A percentile compares a stretch with the other conserved stretches of the same genome.
Evolutionary conservation across 305 asterid species (phyloP).

Genomic region (Petunia hybrid): DNA sequence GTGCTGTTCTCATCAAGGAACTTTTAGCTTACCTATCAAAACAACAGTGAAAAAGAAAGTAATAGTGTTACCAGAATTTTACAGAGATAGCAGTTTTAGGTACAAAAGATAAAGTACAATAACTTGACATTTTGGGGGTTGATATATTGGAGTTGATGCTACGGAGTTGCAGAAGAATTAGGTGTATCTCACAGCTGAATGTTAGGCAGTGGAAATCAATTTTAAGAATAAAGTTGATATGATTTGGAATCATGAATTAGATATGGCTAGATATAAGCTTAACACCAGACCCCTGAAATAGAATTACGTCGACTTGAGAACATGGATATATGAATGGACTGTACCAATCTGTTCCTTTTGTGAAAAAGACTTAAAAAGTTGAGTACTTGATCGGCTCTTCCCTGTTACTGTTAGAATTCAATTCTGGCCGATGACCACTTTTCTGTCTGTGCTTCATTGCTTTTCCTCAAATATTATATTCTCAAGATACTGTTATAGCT

Average conservation of each 20-base stretch:
- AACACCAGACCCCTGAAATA: constrained; percentile 4
- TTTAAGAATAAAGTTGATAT: constrained; percentile 20
- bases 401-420: not conserved
- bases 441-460: not conserved
- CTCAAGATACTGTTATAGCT: not conserved
- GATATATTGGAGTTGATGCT: not conserved
- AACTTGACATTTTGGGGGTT: not conserved
- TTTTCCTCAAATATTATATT: not conserved
- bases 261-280: not conserved
- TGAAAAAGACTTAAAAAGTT: constrained; percentile 12
- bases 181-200: constrained; percentile 11
- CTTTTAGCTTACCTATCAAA: not conserved
- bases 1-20: not conserved
- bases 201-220: not conserved
- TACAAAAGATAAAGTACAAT: not conserved
- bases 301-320: not conserved
- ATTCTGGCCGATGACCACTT: not conserved
- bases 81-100: not conserved
- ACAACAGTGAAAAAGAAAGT: not conserved
- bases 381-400: constrained; percentile 1
- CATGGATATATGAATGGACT: constrained; percentile 14
- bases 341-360: constrained; percentile 21
- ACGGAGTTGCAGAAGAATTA: not conserved
- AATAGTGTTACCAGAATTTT: not conserved
- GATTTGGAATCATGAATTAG: not conserved